phyloP scores from a whole-genome alignment of 306 rosid genomes.

The Vigna nakashimae region DNA sequence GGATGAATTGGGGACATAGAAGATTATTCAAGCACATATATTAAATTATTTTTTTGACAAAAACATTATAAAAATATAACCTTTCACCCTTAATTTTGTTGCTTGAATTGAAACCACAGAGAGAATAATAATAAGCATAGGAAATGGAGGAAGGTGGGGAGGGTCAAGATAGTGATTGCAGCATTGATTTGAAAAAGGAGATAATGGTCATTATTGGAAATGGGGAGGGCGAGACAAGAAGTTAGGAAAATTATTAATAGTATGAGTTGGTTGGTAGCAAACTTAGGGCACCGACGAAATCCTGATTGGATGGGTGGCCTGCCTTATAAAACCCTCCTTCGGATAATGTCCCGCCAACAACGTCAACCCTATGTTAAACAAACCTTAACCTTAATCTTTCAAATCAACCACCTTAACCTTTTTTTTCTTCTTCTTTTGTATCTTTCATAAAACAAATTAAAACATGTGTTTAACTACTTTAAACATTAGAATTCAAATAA shows the following conservation, averaged over 20 bases:
- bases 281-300: constrained; percentile 77
- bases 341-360: constrained; percentile 60
- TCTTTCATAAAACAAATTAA: too few species aligned
- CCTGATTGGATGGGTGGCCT: constrained; percentile 71
- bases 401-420: not conserved
- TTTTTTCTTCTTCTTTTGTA: too few species aligned
- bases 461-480: too few species aligned
- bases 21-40: too few species aligned
- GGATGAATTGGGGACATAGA: too few species aligned
- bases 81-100: too few species aligned
- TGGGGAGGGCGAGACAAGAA: constrained; percentile 28
- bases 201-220: constrained; percentile 19
- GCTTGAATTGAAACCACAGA: too few species aligned
- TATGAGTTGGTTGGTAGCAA: constrained; percentile 63
- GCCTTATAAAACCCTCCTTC: constrained; percentile 32
- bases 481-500: too few species aligned
- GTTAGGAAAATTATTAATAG: constrained; percentile 46
- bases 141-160: not conserved
- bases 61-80: too few species aligned
- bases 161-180: constrained; percentile 42
- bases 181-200: constrained; percentile 26
- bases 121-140: too few species aligned
- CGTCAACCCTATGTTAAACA: constrained; percentile 25
- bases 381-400: constrained; percentile 4
- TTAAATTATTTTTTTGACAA: too few species aligned